phyloP scores from a whole-genome alignment of 1,284 basidiomycete species.

The Thecaphora thlaspeos region DNA sequence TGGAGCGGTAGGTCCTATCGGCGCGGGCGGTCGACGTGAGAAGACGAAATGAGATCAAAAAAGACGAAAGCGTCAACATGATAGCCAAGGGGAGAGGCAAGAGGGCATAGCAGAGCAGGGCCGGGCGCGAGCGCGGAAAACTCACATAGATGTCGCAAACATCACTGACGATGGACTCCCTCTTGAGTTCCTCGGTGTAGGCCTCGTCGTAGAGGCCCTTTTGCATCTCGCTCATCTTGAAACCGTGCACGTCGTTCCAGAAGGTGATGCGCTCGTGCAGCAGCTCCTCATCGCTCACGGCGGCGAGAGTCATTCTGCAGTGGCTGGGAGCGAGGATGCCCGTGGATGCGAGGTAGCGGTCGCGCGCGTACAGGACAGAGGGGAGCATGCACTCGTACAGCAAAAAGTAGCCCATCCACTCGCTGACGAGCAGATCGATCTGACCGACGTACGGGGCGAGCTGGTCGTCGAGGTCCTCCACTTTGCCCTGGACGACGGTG shows the following conservation, averaged over 20 bases:
- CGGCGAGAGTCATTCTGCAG: conserved; percentile 77
- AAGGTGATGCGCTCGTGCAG: conserved; percentile 79
- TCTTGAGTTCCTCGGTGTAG: conserved; percentile 44
- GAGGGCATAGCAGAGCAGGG: no score
- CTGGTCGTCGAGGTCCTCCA: conserved; percentile 74
- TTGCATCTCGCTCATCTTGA: conserved; percentile 50
- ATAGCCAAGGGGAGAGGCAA: no score
- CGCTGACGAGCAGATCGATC: conserved; percentile 90
- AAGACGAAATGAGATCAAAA: no score
- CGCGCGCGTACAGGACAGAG: conserved; percentile 82
- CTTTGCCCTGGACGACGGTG: conserved; percentile 77
- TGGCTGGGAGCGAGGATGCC: conserved; percentile 93
- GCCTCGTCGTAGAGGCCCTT: conserved; percentile 50
- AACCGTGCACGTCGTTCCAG: conserved; percentile 87
- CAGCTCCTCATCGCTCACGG: conserved; percentile 74
- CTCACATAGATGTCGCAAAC: conserved; percentile 33
- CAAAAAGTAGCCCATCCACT: conserved; percentile 76
- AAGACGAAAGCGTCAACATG: no score
- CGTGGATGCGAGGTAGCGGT: conserved; percentile 71
- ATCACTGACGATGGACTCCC: conserved; percentile 31
- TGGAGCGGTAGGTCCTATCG: conserved; percentile 42
- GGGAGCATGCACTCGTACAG: conserved; percentile 97
- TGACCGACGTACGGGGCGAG: conserved; percentile 68
- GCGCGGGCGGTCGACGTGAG: no score
- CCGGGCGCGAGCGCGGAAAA: no score